These are phyloP conservation scores for Sabuloglossum arenarium DNA, from an alignment of 495 filamentous ascomycete genomes.

Conservation along the genomic window DNA sequence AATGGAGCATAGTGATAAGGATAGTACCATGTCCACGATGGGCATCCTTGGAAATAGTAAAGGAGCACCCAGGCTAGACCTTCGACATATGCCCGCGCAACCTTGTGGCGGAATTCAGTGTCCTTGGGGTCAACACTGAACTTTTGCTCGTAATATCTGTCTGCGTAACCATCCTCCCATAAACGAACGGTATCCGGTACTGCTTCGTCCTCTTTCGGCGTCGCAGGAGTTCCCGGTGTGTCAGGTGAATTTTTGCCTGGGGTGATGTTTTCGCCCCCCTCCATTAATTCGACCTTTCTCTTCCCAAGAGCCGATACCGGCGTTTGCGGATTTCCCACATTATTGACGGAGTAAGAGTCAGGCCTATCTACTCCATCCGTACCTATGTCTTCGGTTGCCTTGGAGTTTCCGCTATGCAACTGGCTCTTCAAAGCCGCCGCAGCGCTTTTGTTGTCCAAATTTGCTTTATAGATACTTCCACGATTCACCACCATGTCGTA, in stretches of 20 bases:
- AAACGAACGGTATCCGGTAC: slow-evolving; percentile 65
- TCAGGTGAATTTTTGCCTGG: slow-evolving; percentile 32
- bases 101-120: slow-evolving; percentile 71
- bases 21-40: slow-evolving; percentile 98
- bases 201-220: slow-evolving; percentile 31
- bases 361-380: slow-evolving; percentile 9
- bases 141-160: slow-evolving; percentile 94
- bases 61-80: slow-evolving; percentile 93
- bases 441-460: slow-evolving; percentile 82
- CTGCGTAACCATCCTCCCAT: slow-evolving; percentile 89
- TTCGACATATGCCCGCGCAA: slow-evolving; percentile 85
- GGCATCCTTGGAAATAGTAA: slow-evolving; percentile 97
- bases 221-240: slow-evolving; percentile 22
- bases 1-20: slow-evolving; percentile 97
- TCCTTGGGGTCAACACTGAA: slow-evolving; percentile 73
- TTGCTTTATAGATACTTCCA: slow-evolving; percentile 49
- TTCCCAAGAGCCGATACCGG: slow-evolving; percentile 32
- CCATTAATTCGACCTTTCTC: slow-evolving; percentile 38
- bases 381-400: slow-evolving; percentile 15
- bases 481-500: slow-evolving; percentile 79
- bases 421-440: slow-evolving; percentile 74
- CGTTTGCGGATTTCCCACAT: background rate
- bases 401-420: slow-evolving; percentile 31
- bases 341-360: slow-evolving; percentile 5
- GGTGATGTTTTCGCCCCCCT: slow-evolving; percentile 34